These are phyloP conservation scores for Globisporangium paroecandrum DNA, from an alignment of 352 stramenopile genomes.

Conservation along the genomic window DNA sequence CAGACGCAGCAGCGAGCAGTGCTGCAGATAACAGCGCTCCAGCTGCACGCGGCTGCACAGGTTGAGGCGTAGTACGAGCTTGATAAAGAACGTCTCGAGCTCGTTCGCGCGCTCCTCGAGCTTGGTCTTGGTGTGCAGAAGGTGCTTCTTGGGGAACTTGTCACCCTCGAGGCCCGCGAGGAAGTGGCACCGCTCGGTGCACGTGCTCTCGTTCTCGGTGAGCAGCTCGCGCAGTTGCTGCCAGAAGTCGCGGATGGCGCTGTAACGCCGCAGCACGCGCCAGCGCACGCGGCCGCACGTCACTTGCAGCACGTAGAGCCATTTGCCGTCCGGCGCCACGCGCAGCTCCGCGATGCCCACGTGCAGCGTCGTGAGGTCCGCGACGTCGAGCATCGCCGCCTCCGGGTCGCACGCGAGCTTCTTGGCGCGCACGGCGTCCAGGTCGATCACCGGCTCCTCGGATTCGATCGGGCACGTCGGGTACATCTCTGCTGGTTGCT, in stretches of 20 bases:
- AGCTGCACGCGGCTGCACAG: conserved; percentile 49
- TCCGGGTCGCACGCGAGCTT: conserved; percentile 25
- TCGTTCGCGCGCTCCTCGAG: conserved; percentile 49
- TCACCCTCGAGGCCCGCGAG: conserved; percentile 58
- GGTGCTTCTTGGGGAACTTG: conserved; percentile 75
- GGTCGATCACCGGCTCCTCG: conserved; percentile 13
- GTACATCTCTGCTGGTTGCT: conserved; percentile 2
- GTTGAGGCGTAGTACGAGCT: conserved; percentile 63
- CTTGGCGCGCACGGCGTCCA: conserved; percentile 26
- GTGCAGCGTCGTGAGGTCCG: conserved; percentile 51
- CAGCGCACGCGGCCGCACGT: conserved; percentile 41
- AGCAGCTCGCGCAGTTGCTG: conserved; percentile 37
- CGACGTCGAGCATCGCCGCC: conserved; percentile 12
- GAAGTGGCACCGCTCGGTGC: conserved; percentile 65
- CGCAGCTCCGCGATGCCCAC: conserved; percentile 56
- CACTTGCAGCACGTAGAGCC: conserved; percentile 68
- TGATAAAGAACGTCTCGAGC: conserved; percentile 60
- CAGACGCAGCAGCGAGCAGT: conserved; percentile 41
- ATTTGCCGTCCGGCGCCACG: conserved; percentile 51
- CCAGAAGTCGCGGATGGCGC: conserved; percentile 74
- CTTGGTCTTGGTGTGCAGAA: conserved; percentile 64
- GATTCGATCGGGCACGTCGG: neutral
- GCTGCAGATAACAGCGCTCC: conserved; percentile 35
- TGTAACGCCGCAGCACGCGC: conserved; percentile 60
- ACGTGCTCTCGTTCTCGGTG: conserved; percentile 25